These are phyloP conservation scores for Friedmanniomyces endolithicus DNA, from an alignment of 495 filamentous ascomycete species.

Conservation along the genomic window DNA sequence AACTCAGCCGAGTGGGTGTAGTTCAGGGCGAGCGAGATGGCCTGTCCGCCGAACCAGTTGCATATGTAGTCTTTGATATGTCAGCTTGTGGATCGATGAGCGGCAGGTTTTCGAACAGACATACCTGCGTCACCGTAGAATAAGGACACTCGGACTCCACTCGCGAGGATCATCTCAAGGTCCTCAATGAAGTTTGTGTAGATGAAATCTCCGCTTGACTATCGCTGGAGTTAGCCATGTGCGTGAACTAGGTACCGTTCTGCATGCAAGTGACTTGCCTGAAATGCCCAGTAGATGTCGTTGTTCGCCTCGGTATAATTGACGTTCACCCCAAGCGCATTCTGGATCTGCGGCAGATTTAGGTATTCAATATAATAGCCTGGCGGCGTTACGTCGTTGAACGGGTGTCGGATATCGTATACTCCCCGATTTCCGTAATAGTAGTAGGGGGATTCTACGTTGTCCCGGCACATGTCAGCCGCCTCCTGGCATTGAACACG, in stretches of 20 bases:
- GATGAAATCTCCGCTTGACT: slow-evolving; percentile 38
- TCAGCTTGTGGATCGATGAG: no score
- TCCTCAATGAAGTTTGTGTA: slow-evolving; percentile 36
- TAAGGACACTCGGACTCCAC: slow-evolving; percentile 34
- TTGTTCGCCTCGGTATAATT: slow-evolving; percentile 31
- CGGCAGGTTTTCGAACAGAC: no score
- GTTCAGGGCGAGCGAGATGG: slow-evolving; percentile 43
- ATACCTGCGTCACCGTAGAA: slow-evolving; percentile 35
- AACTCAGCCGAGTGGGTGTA: slow-evolving; percentile 36
- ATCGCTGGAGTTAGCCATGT: slow-evolving; percentile 18
- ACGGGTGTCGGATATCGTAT: slow-evolving; percentile 40
- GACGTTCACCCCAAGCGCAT: slow-evolving; percentile 39
- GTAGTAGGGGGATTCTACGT: slow-evolving; percentile 37
- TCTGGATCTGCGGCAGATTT: slow-evolving; percentile 33
- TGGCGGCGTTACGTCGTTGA: slow-evolving; percentile 37
- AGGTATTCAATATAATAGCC: slow-evolving; percentile 35
- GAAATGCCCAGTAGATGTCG: background rate
- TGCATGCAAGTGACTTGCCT: slow-evolving; percentile 13
- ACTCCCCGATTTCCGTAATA: slow-evolving; percentile 33
- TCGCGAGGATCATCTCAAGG: slow-evolving; percentile 35
- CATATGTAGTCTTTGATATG: slow-evolving; percentile 24
- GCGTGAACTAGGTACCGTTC: background rate
- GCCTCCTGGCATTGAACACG: slow-evolving; percentile 25
- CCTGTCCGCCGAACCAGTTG: slow-evolving; percentile 44
- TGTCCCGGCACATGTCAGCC: slow-evolving; percentile 33